A percentile compares a stretch with the other conserved stretches of the same genome.
phyloP scores from a whole-genome alignment of 371 early-diverging fungal species.

The Rhizopus microsporus region DNA sequence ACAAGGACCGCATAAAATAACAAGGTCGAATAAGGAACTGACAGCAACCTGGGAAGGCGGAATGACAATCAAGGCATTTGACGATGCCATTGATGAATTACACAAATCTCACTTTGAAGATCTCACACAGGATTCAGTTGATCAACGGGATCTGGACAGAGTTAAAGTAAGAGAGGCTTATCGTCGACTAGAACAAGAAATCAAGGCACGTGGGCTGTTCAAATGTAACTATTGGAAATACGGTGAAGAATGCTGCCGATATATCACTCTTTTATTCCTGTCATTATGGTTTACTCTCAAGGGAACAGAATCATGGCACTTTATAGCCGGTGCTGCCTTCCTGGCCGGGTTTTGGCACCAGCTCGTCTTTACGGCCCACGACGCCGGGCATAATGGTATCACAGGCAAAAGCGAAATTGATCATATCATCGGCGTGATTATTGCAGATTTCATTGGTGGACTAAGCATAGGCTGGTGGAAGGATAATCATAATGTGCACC shows the following conservation, averaged over 20 bases:
- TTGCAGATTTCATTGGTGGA: slow-evolving; percentile 86
- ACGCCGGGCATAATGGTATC: slow-evolving; percentile 93
- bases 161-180: slow-evolving; percentile 57
- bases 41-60: slow-evolving; percentile 37
- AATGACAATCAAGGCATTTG: slow-evolving; percentile 35
- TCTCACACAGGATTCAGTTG: slow-evolving; percentile 14
- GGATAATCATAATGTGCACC: slow-evolving; percentile 93
- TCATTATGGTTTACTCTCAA: slow-evolving; percentile 67
- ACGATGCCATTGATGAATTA: slow-evolving; percentile 36
- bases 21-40: slow-evolving; percentile 1
- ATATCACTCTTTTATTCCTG: slow-evolving; percentile 56
- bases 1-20: background rate
- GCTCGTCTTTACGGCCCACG: slow-evolving; percentile 90
- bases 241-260: slow-evolving; percentile 72
- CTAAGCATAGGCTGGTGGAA: slow-evolving; percentile 97
- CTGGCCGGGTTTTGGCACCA: slow-evolving; percentile 91
- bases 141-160: slow-evolving; percentile 37
- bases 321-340: slow-evolving; percentile 59
- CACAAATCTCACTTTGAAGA: slow-evolving; percentile 27
- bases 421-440: slow-evolving; percentile 76
- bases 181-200: slow-evolving; percentile 63
- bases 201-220: slow-evolving; percentile 67
- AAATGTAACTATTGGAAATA: slow-evolving; percentile 80
- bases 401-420: slow-evolving; percentile 77
- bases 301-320: slow-evolving; percentile 64